Conservation (phyloP, 2,329 filamentous ascomycete species). For the Helotiales sp. region DNA sequence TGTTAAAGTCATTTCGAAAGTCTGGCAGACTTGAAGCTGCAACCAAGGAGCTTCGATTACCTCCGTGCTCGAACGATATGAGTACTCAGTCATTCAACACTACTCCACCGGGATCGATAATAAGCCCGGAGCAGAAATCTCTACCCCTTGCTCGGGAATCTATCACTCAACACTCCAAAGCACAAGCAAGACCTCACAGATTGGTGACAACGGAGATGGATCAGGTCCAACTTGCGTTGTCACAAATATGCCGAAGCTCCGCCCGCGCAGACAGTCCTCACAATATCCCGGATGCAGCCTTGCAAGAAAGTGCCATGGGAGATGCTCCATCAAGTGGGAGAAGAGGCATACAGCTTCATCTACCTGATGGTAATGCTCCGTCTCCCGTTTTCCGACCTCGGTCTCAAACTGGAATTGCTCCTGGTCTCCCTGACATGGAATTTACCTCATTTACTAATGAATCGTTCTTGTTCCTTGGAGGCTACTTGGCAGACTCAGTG, state of each 20-base stretch:
- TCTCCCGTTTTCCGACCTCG: background rate
- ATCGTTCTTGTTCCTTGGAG: slow-evolving; percentile 4
- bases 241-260: slow-evolving; percentile 10
- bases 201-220: slow-evolving; percentile 1
- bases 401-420: background rate
- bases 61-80: slow-evolving; percentile 20
- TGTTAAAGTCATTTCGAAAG: background rate
- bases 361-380: background rate
- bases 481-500: background rate
- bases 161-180: background rate
- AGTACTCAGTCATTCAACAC: slow-evolving; percentile 36
- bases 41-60: background rate
- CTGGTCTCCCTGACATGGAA: background rate
- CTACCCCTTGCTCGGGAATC: background rate
- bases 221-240: slow-evolving; percentile 14
- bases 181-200: background rate
- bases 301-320: background rate
- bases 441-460: background rate
- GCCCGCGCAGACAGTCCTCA: background rate
- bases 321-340: background rate
- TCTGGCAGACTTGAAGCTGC: background rate
- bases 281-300: background rate
- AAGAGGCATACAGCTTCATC: background rate
- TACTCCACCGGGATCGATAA: slow-evolving; percentile 25
- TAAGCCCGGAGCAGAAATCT: background rate